Evolutionary conservation across 495 filamentous ascomycete genomes (phyloP), one percentile per base, ranked within the genome.

Genomic region (Neurospora sp.): DNA sequence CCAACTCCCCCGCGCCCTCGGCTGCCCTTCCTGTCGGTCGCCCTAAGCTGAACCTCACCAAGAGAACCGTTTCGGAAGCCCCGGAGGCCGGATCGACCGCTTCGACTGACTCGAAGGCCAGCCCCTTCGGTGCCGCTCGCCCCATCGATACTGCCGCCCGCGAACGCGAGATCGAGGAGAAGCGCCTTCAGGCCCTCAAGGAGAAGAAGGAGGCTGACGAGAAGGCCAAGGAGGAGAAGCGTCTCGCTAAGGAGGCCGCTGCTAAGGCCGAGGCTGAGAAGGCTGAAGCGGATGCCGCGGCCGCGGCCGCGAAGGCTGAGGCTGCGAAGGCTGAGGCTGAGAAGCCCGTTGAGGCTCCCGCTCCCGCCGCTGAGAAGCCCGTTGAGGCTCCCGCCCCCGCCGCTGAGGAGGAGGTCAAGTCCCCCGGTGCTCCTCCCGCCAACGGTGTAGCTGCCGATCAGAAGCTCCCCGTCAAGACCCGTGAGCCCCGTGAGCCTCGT

Each of bases 181-280:
- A 92, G 85, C 89, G 91, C 72, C 85, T 91, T 77, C 84, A 90
- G 69, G 87, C 89, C 3, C 38, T 93, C 69, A 90, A 89, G 74
- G 90, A 92, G 76, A 97, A 94, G 87, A 92, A 91, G 80, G 95
- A 97, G 71, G 89, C 89, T 0, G 95, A 97, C 4, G 93, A 97
- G 65, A 96, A 95, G 82, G 90, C 88, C 27, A 91, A 90, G 79
- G 88, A 91, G 73, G 93, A 96, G 71, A 90, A 88, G 79, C 85
- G 84, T 53, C 77, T 85, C 2, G 89, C 89, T 3, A 90, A 90
- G 70, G 93, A 96, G 71, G 84, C 84, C 53, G 84, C 84, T 40
- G 86, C 87, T 3, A 90, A 90, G 47, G 85, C 88, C 40, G 81
- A 85, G 35, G 88, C 89, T 68, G 85, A 88, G 31, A 77, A 79